These are phyloP conservation scores for Starmera dryadoides DNA, from an alignment of 805 yeast genomes.

Conservation along the genomic window DNA sequence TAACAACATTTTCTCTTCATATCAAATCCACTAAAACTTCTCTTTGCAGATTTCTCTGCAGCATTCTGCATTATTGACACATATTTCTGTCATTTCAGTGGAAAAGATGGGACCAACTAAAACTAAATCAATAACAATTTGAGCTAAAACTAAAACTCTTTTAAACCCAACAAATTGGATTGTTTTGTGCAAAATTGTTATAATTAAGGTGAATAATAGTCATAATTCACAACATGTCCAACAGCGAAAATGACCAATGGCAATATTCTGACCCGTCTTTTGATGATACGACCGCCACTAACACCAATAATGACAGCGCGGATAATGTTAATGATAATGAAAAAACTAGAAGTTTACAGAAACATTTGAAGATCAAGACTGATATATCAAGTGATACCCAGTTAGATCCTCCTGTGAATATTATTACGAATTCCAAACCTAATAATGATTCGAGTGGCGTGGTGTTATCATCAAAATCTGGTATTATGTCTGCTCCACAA, in stretches of 20 bases:
- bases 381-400: not conserved
- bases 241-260: slow-evolving; percentile 5
- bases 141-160: not conserved
- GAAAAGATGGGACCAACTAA: not conserved
- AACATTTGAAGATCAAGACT: not conserved
- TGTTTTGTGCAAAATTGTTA: too few relatives aligned
- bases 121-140: not conserved
- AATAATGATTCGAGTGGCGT: not conserved
- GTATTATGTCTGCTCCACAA: slow-evolving; percentile 4
- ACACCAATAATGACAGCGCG: too few relatives aligned
- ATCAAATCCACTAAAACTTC: too few relatives aligned
- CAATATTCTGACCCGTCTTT: slow-evolving; percentile 4
- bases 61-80: too few relatives aligned
- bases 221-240: not conserved
- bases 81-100: not conserved
- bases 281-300: not conserved
- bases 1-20: too few relatives aligned
- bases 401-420: not conserved
- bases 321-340: too few relatives aligned
- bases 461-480: not conserved
- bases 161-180: not conserved
- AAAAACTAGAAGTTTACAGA: not conserved
- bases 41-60: too few relatives aligned
- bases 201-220: not conserved
- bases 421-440: not conserved